phyloP scores from a whole-genome alignment of 805 yeast genomes.

The Candida dajiaensis region DNA sequence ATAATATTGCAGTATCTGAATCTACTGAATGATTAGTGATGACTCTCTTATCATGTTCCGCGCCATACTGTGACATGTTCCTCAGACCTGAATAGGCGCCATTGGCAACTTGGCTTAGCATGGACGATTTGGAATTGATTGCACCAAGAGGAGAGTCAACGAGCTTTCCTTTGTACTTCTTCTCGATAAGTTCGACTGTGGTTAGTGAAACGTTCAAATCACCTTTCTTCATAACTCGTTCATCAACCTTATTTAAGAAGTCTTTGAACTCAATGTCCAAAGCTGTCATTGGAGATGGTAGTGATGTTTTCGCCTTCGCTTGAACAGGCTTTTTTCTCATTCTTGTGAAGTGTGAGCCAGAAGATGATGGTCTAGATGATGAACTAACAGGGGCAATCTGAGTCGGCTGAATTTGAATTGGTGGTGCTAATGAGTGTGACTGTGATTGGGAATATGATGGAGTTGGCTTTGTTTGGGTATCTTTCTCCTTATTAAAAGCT shows the following conservation, averaged over 20 bases:
- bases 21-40: constrained; percentile 20
- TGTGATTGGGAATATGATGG: not conserved
- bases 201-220: constrained; percentile 41
- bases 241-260: constrained; percentile 48
- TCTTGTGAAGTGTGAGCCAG: not conserved
- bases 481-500: constrained; percentile 12
- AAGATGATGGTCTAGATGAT: not conserved
- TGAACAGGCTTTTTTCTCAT: not conserved
- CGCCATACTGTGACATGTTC: constrained; percentile 23
- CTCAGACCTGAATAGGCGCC: constrained; percentile 38
- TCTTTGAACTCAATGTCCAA: constrained; percentile 56
- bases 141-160: constrained; percentile 54
- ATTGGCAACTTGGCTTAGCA: constrained; percentile 39
- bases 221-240: constrained; percentile 54
- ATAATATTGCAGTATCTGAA: constrained; percentile 11
- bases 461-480: not conserved
- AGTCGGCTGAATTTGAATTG: too few species aligned
- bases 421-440: not conserved
- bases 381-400: not conserved
- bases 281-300: constrained; percentile 40
- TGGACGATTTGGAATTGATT: constrained; percentile 30
- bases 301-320: not conserved
- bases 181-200: constrained; percentile 46
- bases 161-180: constrained; percentile 48
- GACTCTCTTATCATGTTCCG: constrained; percentile 27